Conservation (phyloP, 2,329 filamentous ascomycete species). For the Penicillium oxalicum region DNA sequence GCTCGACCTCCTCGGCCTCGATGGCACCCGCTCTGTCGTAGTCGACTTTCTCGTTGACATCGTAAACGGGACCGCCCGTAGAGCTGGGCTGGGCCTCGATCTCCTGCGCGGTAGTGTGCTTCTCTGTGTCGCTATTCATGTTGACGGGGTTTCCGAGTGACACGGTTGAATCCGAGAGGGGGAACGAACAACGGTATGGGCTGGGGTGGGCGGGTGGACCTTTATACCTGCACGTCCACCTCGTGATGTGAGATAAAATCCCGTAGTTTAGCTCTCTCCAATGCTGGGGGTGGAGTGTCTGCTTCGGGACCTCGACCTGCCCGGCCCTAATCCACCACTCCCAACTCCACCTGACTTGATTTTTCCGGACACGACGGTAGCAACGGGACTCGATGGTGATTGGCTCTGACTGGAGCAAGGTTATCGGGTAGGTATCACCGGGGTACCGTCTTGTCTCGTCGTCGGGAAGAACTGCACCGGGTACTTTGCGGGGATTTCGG, state of each 20-base stretch:
- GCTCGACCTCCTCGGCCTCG: conserved; percentile 52
- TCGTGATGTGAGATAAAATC: conserved; percentile 10
- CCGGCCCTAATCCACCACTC: not conserved
- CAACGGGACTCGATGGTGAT: conserved; percentile 13
- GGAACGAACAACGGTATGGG: conserved; percentile 4
- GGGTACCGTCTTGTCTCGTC: too few species aligned
- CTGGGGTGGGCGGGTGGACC: conserved; percentile 25
- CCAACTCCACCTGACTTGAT: not conserved
- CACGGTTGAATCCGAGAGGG: conserved; percentile 23
- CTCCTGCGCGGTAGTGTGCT: conserved; percentile 26
- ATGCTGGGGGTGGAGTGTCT: conserved; percentile 23
- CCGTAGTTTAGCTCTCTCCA: conserved; percentile 15
- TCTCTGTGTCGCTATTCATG: conserved; percentile 32
- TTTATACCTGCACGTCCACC: conserved; percentile 26
- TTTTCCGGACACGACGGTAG: conserved; percentile 13
- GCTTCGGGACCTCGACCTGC: conserved; percentile 21
- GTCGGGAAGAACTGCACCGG: conserved; percentile 11
- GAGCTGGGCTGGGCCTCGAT: conserved; percentile 27
- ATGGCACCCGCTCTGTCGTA: conserved; percentile 51
- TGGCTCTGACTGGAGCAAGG: conserved; percentile 4
- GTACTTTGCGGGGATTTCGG: conserved; percentile 9
- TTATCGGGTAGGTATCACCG: conserved; percentile 8
- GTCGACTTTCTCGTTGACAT: conserved; percentile 35
- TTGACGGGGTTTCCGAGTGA: conserved; percentile 22
- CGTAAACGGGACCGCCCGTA: conserved; percentile 26